These are phyloP conservation scores for Trichoderma reesei DNA, from an alignment of 495 filamentous ascomycete species.

Conservation along the genomic window DNA sequence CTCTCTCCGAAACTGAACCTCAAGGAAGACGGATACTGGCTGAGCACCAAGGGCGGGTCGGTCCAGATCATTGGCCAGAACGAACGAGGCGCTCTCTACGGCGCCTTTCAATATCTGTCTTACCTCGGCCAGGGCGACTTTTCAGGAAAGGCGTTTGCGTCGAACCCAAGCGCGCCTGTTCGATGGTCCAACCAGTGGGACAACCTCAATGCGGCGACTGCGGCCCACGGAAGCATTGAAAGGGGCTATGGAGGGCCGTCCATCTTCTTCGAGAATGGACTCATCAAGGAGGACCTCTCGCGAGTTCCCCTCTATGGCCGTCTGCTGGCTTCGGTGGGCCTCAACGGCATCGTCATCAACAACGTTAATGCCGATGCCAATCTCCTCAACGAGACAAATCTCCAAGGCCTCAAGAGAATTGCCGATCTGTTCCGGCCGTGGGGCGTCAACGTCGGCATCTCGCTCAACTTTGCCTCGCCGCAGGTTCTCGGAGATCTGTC, in stretches of 20 bases:
- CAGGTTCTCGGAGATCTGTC: conserved; percentile 42
- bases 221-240: conserved; percentile 47
- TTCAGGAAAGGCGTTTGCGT: conserved; percentile 39
- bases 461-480: conserved; percentile 60
- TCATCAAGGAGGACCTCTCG: conserved; percentile 45
- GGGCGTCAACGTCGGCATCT: conserved; percentile 55
- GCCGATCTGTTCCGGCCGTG: conserved; percentile 58
- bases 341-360: conserved; percentile 61
- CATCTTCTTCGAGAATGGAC: conserved; percentile 55
- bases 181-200: conserved; percentile 70
- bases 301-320: conserved; percentile 55
- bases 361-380: conserved; percentile 62
- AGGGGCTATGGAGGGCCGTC: conserved; percentile 59
- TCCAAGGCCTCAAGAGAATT: conserved; percentile 50
- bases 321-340: conserved; percentile 53
- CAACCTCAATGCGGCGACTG: conserved; percentile 41
- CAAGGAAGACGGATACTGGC: conserved; percentile 54
- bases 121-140: conserved; percentile 53
- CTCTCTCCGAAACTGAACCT: conserved; percentile 29
- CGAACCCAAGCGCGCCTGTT: conserved; percentile 52
- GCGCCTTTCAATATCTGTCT: conserved; percentile 59
- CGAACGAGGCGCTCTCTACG: conserved; percentile 59
- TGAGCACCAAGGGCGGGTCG: conserved; percentile 33
- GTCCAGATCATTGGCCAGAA: conserved; percentile 58
- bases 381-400: conserved; percentile 44